Evolutionary conservation across 805 yeast species (phyloP), one percentile per base, ranked within the genome.

Genomic region (Teunomyces panamensis): DNA sequence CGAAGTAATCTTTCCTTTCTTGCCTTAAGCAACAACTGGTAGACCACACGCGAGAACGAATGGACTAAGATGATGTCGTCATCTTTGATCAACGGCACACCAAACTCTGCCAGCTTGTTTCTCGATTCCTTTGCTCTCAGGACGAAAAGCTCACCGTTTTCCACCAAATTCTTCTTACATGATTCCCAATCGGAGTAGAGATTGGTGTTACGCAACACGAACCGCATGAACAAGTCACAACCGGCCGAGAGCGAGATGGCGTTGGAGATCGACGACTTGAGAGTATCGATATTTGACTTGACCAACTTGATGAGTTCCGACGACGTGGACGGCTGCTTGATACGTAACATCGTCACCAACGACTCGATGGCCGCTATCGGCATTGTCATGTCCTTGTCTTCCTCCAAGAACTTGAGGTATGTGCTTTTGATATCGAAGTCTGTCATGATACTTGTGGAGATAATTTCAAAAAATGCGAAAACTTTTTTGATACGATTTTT

Each of bases 341-440:
- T 81, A 53, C 84, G 78, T 27, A 92, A 69, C 68, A 94, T 78
- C 7, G 94, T 87, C 26, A 94, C 96, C 39, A 94, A 74, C 9
- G 96, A 83, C 71, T 94, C 98, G 60, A 94, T 94, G 30, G 99
- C 99, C 37, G 99, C 99, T 30, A 94, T 89, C 1, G 99, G 99
- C 97, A 91, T 94, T 5, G 99, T 91, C 83, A 94, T 88, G 48
- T 94, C 98, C n/a, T 88, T 77, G 68, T 94, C 97, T 44, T 90
- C 96, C 56, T 80, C 81, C 52, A 94, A 74, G 64, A 89, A 90
- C 62, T 80, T 79, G 49, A 89, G 75, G 63, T 94, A 94, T 0
- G 92, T 81, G 56, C 81, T 75, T 41, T 85, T 89, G 56, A 94
- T 89, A 65, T 91, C 96, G 63, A 94, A 90, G 6, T 32, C 48